phyloP scores from a whole-genome alignment of 441 rosid genomes.

The Pelargonium fulgidum region DNA sequence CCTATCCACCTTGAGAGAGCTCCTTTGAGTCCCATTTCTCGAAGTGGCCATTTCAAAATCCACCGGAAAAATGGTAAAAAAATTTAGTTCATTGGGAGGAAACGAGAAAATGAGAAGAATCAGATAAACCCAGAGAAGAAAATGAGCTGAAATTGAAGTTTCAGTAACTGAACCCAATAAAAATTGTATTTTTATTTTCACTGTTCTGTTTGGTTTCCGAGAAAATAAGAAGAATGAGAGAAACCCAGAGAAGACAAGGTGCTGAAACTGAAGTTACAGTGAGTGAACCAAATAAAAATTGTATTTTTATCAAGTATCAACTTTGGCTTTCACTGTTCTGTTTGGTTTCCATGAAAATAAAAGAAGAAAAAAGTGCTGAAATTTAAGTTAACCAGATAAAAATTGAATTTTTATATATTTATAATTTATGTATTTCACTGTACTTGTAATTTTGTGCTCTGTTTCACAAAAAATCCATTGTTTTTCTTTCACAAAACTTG shows the following conservation, averaged over 20 bases:
- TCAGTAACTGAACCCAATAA: neutral
- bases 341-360: too few species aligned
- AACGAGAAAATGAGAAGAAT: neutral
- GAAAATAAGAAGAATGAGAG: too few species aligned
- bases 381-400: too few species aligned
- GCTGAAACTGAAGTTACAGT: too few species aligned
- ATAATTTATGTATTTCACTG: too few species aligned
- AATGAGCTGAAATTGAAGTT: neutral
- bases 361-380: too few species aligned
- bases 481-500: neutral
- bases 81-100: neutral
- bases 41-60: constrained; percentile 33
- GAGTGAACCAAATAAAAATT: neutral
- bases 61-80: neutral
- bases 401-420: too few species aligned
- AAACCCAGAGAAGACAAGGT: too few species aligned
- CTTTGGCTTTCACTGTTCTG: too few species aligned
- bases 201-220: too few species aligned
- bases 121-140: neutral
- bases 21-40: constrained; percentile 49
- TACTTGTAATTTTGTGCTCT: too few species aligned
- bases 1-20: constrained; percentile 41
- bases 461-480: too few species aligned
- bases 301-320: neutral
- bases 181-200: neutral